Conservation (phyloP, 192 early-diverging fungal genomes). For the Coemansia sp. region DNA sequence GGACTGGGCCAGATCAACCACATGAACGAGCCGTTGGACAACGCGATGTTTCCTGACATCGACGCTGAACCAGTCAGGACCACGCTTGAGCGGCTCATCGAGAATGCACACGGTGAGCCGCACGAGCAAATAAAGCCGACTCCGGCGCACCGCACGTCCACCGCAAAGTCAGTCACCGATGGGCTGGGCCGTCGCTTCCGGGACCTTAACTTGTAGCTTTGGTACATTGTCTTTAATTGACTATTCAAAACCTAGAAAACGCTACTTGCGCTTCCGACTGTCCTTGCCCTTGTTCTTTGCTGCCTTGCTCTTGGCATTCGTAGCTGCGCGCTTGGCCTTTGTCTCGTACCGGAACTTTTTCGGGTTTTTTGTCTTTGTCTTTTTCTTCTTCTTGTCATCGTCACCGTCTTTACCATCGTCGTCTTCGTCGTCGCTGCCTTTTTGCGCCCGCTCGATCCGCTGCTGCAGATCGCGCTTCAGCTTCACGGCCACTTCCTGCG, state of each 20-base stretch:
- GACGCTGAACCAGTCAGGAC: slow-evolving; percentile 22
- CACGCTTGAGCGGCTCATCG: slow-evolving; percentile 26
- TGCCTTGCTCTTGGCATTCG: not conserved
- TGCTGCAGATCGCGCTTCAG: slow-evolving; percentile 17
- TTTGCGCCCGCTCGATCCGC: slow-evolving; percentile 6
- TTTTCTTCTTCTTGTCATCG: slow-evolving; percentile 11
- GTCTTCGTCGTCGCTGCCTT: slow-evolving; percentile 2
- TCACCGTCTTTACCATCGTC: not conserved
- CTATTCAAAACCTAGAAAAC: not conserved
- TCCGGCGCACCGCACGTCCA: slow-evolving; percentile 19
- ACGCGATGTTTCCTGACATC: slow-evolving; percentile 36
- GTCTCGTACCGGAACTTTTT: slow-evolving; percentile 56
- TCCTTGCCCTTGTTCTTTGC: not conserved
- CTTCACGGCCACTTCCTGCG: slow-evolving; percentile 23
- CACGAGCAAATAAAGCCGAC: not conserved
- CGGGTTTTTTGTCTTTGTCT: slow-evolving; percentile 6
- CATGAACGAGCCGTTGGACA: slow-evolving; percentile 34
- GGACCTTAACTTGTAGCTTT: not conserved
- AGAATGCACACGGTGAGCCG: not conserved
- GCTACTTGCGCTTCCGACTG: not conserved
- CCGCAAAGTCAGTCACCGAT: slow-evolving; percentile 25
- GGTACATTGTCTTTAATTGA: not conserved
- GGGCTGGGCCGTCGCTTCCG: slow-evolving; percentile 14
- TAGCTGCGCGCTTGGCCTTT: slow-evolving; percentile 38
- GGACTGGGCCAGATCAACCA: slow-evolving; percentile 45